Evolutionary conservation across 148 eudicot species (phyloP), one percentile per base, ranked within the genome.

Genomic region (Chenopodium album): DNA sequence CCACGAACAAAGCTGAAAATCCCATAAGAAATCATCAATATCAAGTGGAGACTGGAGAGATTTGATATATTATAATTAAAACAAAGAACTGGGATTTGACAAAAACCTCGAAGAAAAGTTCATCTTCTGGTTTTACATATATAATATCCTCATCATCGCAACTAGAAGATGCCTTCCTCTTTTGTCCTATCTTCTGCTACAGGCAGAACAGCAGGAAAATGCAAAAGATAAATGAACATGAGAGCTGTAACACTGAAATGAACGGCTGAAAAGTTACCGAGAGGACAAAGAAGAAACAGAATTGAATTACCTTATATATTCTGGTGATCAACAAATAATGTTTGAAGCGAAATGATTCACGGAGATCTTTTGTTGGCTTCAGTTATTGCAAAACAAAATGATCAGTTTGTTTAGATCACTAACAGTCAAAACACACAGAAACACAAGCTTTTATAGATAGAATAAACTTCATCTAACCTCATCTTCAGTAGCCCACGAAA

Each of bases 401-500:
- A 9, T 19, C 26, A 9, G 1, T 73, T 63, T 26, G 3, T 13
- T 52, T 50, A 17, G 16, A 50, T 78, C 68, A 79, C 17, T 13
- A 23, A 9, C 26, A 68, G 37, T 41, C 62, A 54, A 77, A 67
- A 65, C 34, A 71, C 44, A 60, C 52, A 28, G 60, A 73, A 37
- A 41, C 29, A 56, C 66, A 73, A 63, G 14, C 54, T 66, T 48
- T 20, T 32, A 67, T 29, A 64, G 29, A 65, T 23, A 46, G 62
- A 68, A 79, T 65, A 76, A 12, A 75, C 8, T 73, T 52, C 37
- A 75, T 80, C 90, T 85, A 78, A 95, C 99, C 99, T 96, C 99
- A 76, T 96, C 98, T 88, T 96, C 97, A 7, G 89, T 90, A 20
- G 93, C 99, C 98, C 98, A 94, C 19, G 89, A 82, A 56, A 96